Evolutionary conservation across 305 asterid species (phyloP).

Genomic region (Fraxinus angustifolia): DNA sequence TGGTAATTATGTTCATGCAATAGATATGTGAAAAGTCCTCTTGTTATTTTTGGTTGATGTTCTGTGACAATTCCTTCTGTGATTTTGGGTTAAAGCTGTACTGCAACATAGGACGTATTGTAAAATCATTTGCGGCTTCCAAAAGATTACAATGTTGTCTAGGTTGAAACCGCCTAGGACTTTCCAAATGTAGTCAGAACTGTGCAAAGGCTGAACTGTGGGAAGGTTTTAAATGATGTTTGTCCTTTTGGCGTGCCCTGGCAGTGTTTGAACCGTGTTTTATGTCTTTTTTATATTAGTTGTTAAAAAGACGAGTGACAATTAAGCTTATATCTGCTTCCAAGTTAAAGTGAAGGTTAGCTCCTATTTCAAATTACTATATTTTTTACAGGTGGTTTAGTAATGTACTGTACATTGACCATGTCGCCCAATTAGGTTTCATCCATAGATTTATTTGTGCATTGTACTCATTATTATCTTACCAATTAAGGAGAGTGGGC

Average conservation of each 20-base stretch:
- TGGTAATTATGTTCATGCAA: conserved; percentile 1
- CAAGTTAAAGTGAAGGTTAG: conserved; percentile 9
- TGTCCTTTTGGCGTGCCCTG: neutral
- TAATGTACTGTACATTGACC: conserved; percentile 11
- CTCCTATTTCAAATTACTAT: conserved; percentile 7
- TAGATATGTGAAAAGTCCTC: conserved; percentile 1
- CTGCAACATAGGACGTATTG: neutral
- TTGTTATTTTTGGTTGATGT: conserved; percentile 11
- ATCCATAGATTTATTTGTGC: neutral
- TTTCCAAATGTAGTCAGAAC: conserved; percentile 9
- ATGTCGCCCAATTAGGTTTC: conserved; percentile 13
- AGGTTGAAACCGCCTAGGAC: neutral
- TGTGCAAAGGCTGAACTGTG: conserved; percentile 21
- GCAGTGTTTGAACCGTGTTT: neutral
- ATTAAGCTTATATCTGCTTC: conserved; percentile 9
- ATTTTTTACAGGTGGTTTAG: neutral
- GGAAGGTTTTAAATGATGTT: conserved; percentile 10
- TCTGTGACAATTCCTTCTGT: neutral
- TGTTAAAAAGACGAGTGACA: conserved; percentile 8
- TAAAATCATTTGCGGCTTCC: conserved; percentile 13
- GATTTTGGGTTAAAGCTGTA: neutral
- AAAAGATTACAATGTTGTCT: conserved; percentile 8
- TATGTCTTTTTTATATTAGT: conserved; percentile 6
- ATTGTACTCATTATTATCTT: conserved; percentile 7
- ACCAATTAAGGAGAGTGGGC: neutral